Percentiles rank a stretch among this genome's conserved stretches.
Conservation (phyloP, 345 rosid genomes). For the Durio zibethinus region DNA sequence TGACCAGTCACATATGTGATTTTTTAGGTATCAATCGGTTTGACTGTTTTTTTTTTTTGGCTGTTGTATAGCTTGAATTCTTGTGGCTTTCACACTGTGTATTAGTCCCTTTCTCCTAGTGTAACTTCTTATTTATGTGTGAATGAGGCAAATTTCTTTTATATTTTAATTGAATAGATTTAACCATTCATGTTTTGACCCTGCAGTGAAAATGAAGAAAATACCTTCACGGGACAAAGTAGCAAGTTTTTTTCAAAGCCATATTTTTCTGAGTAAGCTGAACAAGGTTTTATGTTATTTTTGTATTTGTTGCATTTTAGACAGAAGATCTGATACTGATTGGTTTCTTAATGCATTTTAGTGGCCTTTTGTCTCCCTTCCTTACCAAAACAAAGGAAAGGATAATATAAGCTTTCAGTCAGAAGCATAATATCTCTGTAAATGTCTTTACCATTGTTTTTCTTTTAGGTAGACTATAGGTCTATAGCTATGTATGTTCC, state of each 20-base stretch:
- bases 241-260: neutral
- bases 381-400: neutral
- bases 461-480: neutral
- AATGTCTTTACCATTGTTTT: neutral
- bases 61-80: neutral
- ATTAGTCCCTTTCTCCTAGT: neutral
- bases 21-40: neutral
- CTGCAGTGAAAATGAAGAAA: slow-evolving; percentile 40
- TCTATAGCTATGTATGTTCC: neutral
- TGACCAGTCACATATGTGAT: neutral
- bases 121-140: neutral
- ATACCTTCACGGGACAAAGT: slow-evolving; percentile 25
- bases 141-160: neutral
- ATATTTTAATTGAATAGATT: neutral
- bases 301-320: neutral
- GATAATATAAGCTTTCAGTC: neutral
- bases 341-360: slow-evolving; percentile 1
- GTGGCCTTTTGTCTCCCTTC: neutral
- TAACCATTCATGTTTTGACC: slow-evolving; percentile 10
- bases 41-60: neutral
- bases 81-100: neutral
- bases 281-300: slow-evolving; percentile 1
- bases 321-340: neutral
- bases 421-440: neutral
- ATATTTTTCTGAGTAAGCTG: slow-evolving; percentile 34